Percentiles rank a stretch among this genome's conserved stretches.
Conservation (phyloP, 768 basidiomycete species). For the Pholiota microspora region DNA sequence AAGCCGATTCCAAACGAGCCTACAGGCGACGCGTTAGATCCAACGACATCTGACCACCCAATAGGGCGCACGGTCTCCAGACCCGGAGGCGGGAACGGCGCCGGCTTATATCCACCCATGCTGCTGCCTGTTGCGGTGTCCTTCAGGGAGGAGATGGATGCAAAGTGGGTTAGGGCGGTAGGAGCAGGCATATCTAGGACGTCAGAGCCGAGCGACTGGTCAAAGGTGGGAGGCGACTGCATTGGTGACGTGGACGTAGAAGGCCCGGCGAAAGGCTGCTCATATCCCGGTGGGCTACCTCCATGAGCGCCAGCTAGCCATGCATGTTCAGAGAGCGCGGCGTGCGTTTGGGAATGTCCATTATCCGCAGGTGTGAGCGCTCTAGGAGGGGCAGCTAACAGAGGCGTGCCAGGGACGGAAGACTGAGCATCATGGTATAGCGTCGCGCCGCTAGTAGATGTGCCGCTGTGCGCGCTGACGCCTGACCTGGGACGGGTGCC, state of each 20-base stretch:
- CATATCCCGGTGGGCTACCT: constrained; percentile 22
- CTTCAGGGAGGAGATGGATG: constrained; percentile 33
- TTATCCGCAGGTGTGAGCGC: constrained; percentile 43
- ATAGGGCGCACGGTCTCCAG: constrained; percentile 28
- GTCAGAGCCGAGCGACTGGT: constrained; percentile 17
- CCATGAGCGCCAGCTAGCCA: constrained; percentile 20
- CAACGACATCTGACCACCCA: constrained; percentile 27
- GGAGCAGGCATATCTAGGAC: constrained; percentile 47
- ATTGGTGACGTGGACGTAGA: constrained; percentile 15
- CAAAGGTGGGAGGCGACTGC: constrained; percentile 6
- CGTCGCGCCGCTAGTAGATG: constrained; percentile 44
- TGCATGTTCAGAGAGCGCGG: constrained; percentile 15
- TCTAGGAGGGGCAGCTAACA: constrained; percentile 40
- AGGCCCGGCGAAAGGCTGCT: constrained; percentile 15
- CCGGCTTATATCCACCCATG: constrained; percentile 21
- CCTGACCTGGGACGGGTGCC: constrained; percentile 56
- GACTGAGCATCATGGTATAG: constrained; percentile 65
- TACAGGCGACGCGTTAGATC: neutral
- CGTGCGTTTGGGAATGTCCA: constrained; percentile 2
- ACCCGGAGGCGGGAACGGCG: constrained; percentile 36
- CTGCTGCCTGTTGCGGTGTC: constrained; percentile 32
- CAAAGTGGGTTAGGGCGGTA: constrained; percentile 51
- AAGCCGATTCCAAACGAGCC: neutral
- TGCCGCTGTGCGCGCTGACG: constrained; percentile 51
- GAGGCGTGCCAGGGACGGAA: constrained; percentile 41